Conservation (phyloP, 768 basidiomycete genomes). For the Amanita inopinata region DNA sequence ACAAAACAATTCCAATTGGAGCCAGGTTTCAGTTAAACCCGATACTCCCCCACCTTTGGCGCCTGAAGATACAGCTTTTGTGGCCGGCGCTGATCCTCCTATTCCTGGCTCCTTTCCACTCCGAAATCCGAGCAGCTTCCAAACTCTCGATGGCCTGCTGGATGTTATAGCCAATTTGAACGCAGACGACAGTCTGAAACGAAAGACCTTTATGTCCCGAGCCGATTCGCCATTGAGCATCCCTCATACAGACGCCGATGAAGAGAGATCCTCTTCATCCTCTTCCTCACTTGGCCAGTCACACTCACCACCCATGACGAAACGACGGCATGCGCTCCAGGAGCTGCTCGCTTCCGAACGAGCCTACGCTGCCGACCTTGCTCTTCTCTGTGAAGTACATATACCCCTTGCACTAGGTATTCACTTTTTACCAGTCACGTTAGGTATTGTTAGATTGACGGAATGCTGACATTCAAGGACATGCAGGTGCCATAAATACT, state of each 20-base stretch:
- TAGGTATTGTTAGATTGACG: constrained; percentile 5
- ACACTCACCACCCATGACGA: constrained; percentile 34
- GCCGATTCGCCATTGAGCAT: constrained; percentile 3
- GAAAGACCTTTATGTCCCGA: background rate
- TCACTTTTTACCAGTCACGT: constrained; percentile 19
- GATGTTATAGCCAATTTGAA: constrained; percentile 2
- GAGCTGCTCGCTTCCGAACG: constrained; percentile 75
- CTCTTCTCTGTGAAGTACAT: constrained; percentile 67
- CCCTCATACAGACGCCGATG: background rate
- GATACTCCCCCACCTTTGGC: constrained; percentile 3
- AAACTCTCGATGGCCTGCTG: constrained; percentile 1
- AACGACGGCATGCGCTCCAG: constrained; percentile 68
- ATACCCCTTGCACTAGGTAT: constrained; percentile 69
- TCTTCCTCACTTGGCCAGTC: constrained; percentile 15
- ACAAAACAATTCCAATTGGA: constrained; percentile 13
- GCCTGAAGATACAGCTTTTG: constrained; percentile 4
- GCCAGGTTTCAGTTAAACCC: constrained; percentile 2
- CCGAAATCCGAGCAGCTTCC: background rate
- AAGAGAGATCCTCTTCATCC: constrained; percentile 15
- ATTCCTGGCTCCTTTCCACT: constrained; percentile 10
- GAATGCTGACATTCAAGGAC: constrained; percentile 20
- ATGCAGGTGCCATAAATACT: constrained; percentile 22
- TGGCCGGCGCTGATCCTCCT: constrained; percentile 7
- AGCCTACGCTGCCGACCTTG: constrained; percentile 77
- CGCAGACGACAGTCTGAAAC: background rate